Percentiles rank a stretch among this genome's conserved stretches.
These are phyloP conservation scores for Botrytis aclada DNA, from an alignment of 2,329 filamentous ascomycete genomes.

Conservation along the genomic window DNA sequence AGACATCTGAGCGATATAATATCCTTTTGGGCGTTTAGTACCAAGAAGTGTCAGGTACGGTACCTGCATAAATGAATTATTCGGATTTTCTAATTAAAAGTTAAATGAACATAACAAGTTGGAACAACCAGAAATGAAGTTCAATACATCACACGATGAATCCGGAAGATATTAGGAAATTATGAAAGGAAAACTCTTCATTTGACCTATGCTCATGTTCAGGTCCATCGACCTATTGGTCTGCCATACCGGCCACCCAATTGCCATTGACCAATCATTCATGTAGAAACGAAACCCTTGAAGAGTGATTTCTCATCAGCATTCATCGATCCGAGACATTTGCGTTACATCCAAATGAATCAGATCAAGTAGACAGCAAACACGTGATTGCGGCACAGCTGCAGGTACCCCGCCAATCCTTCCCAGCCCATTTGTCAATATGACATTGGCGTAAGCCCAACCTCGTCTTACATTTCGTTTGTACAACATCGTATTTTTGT, in stretches of 20 bases:
- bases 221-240: not conserved
- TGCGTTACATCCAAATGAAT: not conserved
- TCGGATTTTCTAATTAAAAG: not conserved
- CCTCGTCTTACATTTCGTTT: not conserved
- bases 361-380: not conserved
- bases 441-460: not conserved
- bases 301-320: not conserved
- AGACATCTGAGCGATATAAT: not conserved
- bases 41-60: not conserved
- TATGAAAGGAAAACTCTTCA: not conserved
- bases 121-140: not conserved
- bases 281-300: not conserved
- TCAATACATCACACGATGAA: not conserved
- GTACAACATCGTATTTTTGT: not conserved
- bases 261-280: not conserved
- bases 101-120: not conserved
- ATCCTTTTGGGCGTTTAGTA: not conserved
- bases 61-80: not conserved
- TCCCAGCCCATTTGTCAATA: not conserved
- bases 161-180: not conserved
- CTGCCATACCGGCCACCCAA: not conserved
- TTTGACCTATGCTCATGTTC: not conserved
- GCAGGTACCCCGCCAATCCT: not conserved
- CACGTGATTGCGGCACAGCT: conserved; percentile 2
- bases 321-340: not conserved